Evolutionary conservation across 768 basidiomycete species (phyloP), one percentile per base, ranked within the genome.

Genomic region (Tulasnella sp.): DNA sequence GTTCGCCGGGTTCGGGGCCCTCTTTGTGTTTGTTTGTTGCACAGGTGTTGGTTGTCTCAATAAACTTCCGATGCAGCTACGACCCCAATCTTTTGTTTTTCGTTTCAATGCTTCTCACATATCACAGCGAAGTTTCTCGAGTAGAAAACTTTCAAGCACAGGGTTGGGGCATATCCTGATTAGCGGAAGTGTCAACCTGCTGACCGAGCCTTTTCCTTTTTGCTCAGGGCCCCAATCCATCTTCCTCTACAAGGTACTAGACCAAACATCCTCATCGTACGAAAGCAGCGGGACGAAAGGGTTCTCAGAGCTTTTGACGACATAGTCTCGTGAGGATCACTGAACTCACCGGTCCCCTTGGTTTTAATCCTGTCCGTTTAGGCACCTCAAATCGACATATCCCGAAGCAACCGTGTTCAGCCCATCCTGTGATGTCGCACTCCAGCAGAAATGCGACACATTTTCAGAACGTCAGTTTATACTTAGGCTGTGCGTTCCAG

Each of bases 231-330:
- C 67, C 29, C 14, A 7, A 25, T 39, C 14, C 67, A 25, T 68
- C 67, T 39, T 7, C 34, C 34, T 34, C 67, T 68, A 4, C 34
- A 34, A 17, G 67, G 67, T 5, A 70, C 52, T 14, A 52, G 12
- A 25, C 45, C 73, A 54, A 76, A 74, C 15, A 75, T 85, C 31
- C 79, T 85, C 22, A 77, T 85, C 6, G 79, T 84, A 19, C 82
- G 83, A 78, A 85, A 85, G 77, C 80, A 79, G 7, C 72, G 82
- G 58, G 83, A 84, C 76, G 75, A 75, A 37, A 77, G 79, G 3
- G 82, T 83, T 12, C n/a, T 38, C 49, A n/a, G 39, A 19, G 73
- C 73, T 37, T 74, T 74, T 37, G 45, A 74, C 64, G 73, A 36
- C 39, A 74, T 74, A 31, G 25, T 74, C 17, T 52, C 42, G 73